Base-by-base conservation (phyloP, 768 basidiomycete species). In the Boletales sp. region DNA sequence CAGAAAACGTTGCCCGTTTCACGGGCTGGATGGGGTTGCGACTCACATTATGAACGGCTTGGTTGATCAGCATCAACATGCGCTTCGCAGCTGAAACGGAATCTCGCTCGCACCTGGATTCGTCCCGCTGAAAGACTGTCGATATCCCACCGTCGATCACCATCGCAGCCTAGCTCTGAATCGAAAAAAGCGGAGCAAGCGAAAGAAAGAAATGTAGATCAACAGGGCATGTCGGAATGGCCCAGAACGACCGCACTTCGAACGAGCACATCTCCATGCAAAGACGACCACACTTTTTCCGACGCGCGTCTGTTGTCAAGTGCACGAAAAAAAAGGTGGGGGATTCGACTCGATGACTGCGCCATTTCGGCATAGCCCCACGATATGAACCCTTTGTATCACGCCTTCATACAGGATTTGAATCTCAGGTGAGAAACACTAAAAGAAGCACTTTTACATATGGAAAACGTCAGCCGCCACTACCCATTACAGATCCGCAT, bases 351-450 rank as follows among this genome's bases (percentile, higher is more conserved):
- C 43, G 55, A 27, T 21, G 21, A 7, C 40, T 54, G 55, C 42
- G 55, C 50, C 51, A 38, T 53, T 21, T 21, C 14, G 29, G 38
- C 38, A 17, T 30, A 27, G 24, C 24, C 7, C 24, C 24, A 27
- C 24, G 24, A 43, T 51, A 47, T 57, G 54, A 50, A 52, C 21
- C n/a, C 44, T 21, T 40, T 38, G 35, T 35, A 56, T 45, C 51
- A 47, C 41, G 34, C 32, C n/a, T 43, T 40, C 40, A 40, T 49
- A 54, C 31, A 37, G 1, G 45, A 51, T 53, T 27, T 48, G 32
- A 43, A 57, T 63, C 52, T 57, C 38, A 44, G 43, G 47, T 43
- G 40, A 51, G 44, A 47, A 46, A 27, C 36, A 47, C 43, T 27
- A 43, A 53, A 43, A 34, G 48, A 46, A 44, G 41, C 14, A 11